Base-by-base conservation (phyloP, 2,329 filamentous ascomycete genomes). In the Colletotrichum plurivorum region DNA sequence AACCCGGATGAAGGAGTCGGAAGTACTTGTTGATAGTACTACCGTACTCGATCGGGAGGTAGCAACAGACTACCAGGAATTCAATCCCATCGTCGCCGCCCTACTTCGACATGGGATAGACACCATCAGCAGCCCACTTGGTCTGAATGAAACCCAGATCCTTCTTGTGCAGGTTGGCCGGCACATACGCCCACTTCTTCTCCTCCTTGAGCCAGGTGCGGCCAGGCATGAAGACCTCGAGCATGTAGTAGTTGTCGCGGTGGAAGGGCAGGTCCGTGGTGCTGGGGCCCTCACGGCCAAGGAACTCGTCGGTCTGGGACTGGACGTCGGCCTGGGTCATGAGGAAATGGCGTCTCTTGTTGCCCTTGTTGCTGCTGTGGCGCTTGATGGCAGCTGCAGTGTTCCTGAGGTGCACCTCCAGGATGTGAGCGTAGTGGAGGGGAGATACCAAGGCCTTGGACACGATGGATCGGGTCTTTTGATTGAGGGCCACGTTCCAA, bases 181-280 rank as follows among this genome's bases (percentile, higher is more conserved):
- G 78, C 46, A 83, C 65, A 51, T 89, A 90, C 45, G 83, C 74
- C 88, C 87, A 90, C 49, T 76, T 76, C 45, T 78, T 74, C 5
- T 81, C 73, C 9, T 83, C 78, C 16, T 79, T 79, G 55, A 77
- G 82, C 88, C 88, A 90, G 53, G 82, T 83, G 22, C 88, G 80
- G 70, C 87, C 87, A 0, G 88, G 88, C 55, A 90, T 73, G 71
- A 87, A 90, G 1, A 85, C 85, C 74, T 89, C 82, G 31, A 90
- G 80, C 79, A 87, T 84, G 73, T 90, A 88, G 73, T 90, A 90
- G 53, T 86, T 84, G 67, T 90, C 88, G 22, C 88, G 78, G 58
- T 86, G 82, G 63, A 82, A 88, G 0, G 87, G 87, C 12, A 88
- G 83, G 60, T 89, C 85, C 12, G 85, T 73, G 0, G 83, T 85